phyloP scores from a whole-genome alignment of 495 filamentous ascomycete species.

The Podospora australis region DNA sequence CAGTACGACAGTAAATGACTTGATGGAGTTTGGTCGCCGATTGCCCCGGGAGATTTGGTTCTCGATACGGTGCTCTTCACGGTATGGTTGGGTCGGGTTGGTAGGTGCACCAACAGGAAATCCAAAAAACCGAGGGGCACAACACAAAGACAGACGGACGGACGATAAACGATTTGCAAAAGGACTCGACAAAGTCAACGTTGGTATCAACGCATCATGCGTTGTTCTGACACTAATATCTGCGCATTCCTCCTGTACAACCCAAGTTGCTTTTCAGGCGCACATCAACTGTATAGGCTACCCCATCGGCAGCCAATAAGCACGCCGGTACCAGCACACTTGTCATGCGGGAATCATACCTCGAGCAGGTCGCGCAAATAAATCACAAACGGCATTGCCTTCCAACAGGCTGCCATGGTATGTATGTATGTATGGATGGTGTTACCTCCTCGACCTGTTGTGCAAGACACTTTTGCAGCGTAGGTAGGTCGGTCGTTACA shows the following conservation, averaged over 20 bases:
- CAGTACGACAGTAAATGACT: too few species aligned
- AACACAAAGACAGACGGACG: neutral
- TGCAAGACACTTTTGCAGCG: neutral
- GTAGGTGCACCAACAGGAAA: neutral
- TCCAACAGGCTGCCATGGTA: conserved; percentile 4
- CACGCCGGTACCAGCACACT: conserved; percentile 3
- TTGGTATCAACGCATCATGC: conserved; percentile 15
- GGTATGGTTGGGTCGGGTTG: too few species aligned
- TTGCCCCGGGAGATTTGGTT: too few species aligned
- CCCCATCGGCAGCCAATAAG: conserved; percentile 18
- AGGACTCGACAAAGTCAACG: neutral
- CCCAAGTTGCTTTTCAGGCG: conserved; percentile 19
- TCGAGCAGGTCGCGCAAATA: conserved; percentile 14
- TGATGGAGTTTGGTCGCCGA: too few species aligned
- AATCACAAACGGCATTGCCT: conserved; percentile 5
- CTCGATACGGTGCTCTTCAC: too few species aligned
- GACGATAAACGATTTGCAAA: neutral
- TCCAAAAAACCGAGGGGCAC: neutral
- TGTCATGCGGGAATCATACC: conserved; percentile 11
- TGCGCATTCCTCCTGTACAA: conserved; percentile 21
- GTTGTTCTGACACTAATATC: conserved; percentile 18
- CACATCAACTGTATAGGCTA: conserved; percentile 22
- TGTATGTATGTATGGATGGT: neutral
- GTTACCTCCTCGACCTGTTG: neutral
- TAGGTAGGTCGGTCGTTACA: too few species aligned